Base-by-base conservation (phyloP, 2,329 filamentous ascomycete genomes). In the Diaporthe destruens region DNA sequence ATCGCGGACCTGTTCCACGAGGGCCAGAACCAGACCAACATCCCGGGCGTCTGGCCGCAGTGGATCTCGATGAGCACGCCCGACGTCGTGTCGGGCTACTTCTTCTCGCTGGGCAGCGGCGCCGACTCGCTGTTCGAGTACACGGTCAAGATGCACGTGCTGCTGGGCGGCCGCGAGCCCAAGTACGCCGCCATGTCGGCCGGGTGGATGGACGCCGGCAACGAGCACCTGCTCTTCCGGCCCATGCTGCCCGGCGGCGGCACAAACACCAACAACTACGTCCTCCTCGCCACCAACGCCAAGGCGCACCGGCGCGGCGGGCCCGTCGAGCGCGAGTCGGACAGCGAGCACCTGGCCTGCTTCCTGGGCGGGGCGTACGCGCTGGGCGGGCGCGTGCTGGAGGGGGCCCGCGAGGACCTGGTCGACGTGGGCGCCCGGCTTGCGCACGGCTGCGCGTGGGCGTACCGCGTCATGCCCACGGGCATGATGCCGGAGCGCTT, bases 31-130 rank as follows among this genome's bases (percentile, higher is more conserved):
- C 81, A 86, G 20, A 95, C 93, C 0, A 85, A 82, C 20, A 80
- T 95, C 1, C 93, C 93, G 0, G 93, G 93, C 0, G 85, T 95
- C 81, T 95, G 93, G 92, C 93, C 93, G 1, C 85, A 90, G 65
- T 85, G 82, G 71, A 81, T 94, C 12, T 90, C 92, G 77, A 89
- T 78, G 87, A 85, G 74, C 84, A 86, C 61, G 86, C 87, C 80
- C 80, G 85, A 80, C 79, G 84, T 84, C 68, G 72, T 77, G 23
- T 23, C 49, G 23, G 81, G 79, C 32, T 76, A 72, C 72, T 74
- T 78, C 72, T 84, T 82, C 71, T 79, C 79, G 3, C 77, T 83
- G 3, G 81, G 80, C 20, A 80, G 80, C 49, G 77, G 80, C 75
- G 80, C 82, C n/a, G 81, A 84, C 73, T 83, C 81, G 51, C 76